Percentiles rank a stretch among this genome's conserved stretches.
Evolutionary conservation across 2,329 filamentous ascomycete species (phyloP).

Genomic region (Parastagonospora avenae): DNA sequence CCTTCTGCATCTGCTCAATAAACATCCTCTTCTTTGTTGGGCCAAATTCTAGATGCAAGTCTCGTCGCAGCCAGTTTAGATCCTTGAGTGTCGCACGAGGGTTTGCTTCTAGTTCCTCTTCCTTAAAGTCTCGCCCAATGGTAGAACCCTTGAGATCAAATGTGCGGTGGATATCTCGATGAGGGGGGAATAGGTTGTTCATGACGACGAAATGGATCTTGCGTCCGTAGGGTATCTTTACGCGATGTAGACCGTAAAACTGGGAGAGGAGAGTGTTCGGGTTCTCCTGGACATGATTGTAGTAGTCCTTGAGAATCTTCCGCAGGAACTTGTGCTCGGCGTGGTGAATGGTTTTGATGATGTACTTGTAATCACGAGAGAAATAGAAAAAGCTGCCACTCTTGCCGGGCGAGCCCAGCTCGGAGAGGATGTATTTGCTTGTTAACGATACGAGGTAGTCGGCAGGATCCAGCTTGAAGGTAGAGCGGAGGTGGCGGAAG

Average conservation of each 20-base stretch:
- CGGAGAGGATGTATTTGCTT: conserved; percentile 97
- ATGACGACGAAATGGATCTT: conserved; percentile 99
- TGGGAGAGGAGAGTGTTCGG: conserved; percentile 97
- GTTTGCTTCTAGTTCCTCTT: conserved; percentile 86
- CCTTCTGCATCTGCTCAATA: conserved; percentile 83
- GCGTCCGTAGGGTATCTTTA: conserved; percentile 96
- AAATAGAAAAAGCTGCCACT: conserved; percentile 99
- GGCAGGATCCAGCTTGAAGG: conserved; percentile 90
- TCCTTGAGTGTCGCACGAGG: conserved; percentile 94
- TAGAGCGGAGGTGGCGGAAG: conserved; percentile 85
- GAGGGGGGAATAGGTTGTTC: conserved; percentile 98
- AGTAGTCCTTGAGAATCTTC: conserved; percentile 88
- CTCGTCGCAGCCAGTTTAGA: conserved; percentile 89
- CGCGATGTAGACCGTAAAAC: conserved; percentile 94
- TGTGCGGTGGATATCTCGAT: conserved; percentile 95
- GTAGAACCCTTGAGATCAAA: conserved; percentile 98
- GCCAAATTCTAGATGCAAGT: conserved; percentile 85
- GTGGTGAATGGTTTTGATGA: conserved; percentile 99
- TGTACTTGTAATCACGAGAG: conserved; percentile 99
- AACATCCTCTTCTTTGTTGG: conserved; percentile 87
- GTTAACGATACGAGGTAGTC: conserved; percentile 98
- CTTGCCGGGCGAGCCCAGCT: conserved; percentile 95
- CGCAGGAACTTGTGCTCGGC: conserved; percentile 87
- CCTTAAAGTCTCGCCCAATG: conserved; percentile 86
- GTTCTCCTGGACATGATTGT: conserved; percentile 88